phyloP scores from a whole-genome alignment of 805 yeast species.

The Wickerhamiella hasegawae region DNA sequence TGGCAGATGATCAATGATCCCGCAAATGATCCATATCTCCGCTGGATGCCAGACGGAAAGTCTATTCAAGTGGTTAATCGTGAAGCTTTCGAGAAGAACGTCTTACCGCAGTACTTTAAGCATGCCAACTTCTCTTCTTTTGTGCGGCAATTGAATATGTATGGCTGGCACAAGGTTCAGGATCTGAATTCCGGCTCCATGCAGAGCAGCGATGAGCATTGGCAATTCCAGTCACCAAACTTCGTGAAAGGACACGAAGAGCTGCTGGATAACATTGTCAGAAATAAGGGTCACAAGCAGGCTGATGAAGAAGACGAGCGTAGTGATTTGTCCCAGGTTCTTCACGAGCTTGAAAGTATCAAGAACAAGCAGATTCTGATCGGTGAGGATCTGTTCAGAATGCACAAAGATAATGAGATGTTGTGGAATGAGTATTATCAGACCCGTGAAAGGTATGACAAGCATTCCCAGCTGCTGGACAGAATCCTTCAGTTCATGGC shows the following conservation, averaged over 20 bases:
- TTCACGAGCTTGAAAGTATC: constrained; percentile 59
- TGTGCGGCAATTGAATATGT: constrained; percentile 94
- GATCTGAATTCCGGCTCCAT: constrained; percentile 57
- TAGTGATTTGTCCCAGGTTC: constrained; percentile 34
- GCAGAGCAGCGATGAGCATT: constrained; percentile 50
- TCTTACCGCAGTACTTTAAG: constrained; percentile 84
- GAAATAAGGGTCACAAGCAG: constrained; percentile 41
- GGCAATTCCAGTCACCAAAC: constrained; percentile 78
- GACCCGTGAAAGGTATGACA: constrained; percentile 70
- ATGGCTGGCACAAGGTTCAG: constrained; percentile 98
- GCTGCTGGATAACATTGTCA: constrained; percentile 64
- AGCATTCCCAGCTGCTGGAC: constrained; percentile 77
- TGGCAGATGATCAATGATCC: constrained; percentile 94
- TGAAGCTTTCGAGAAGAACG: constrained; percentile 65
- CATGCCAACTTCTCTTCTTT: constrained; percentile 91
- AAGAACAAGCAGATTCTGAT: constrained; percentile 67
- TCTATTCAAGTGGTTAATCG: constrained; percentile 73
- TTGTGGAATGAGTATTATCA: constrained; percentile 80
- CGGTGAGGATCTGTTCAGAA: constrained; percentile 67
- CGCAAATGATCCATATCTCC: constrained; percentile 48
- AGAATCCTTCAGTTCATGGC: constrained; percentile 79
- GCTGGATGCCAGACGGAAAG: constrained; percentile 76
- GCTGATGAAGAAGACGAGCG: constrained; percentile 27
- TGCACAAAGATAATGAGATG: constrained; percentile 74
- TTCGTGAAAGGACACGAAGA: constrained; percentile 70